Conservation (phyloP, 768 basidiomycete genomes). For the Mycena amicta region DNA sequence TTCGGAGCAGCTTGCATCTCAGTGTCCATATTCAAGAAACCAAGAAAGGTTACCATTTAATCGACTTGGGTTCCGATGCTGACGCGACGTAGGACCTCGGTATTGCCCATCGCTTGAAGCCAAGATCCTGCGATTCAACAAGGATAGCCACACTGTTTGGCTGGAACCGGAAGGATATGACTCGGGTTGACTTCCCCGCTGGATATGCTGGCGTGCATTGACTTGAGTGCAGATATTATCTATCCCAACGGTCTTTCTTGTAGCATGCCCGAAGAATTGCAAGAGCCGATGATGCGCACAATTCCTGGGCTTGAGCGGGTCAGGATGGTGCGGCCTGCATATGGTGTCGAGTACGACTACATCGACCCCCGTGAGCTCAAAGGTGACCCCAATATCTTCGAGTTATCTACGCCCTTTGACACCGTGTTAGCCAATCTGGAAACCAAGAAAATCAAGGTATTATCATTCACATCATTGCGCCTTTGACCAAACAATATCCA, state of each 20-base stretch:
- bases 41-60: conserved; percentile 61
- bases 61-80: not conserved
- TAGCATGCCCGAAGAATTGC: conserved; percentile 84
- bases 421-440: conserved; percentile 74
- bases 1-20: conserved; percentile 72
- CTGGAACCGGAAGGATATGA: conserved; percentile 92
- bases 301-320: conserved; percentile 85
- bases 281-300: conserved; percentile 81
- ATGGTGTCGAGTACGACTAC: conserved; percentile 93
- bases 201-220: conserved; percentile 3
- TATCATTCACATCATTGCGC: not conserved
- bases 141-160: conserved; percentile 76
- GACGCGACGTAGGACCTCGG: conserved; percentile 62
- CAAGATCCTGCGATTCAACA: conserved; percentile 82
- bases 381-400: conserved; percentile 37
- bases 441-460: conserved; percentile 78
- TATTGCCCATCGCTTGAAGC: conserved; percentile 92
- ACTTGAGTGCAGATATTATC: conserved; percentile 60
- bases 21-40: conserved; percentile 89
- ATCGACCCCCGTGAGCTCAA: conserved; percentile 82
- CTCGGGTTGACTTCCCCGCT: conserved; percentile 51
- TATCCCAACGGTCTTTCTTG: conserved; percentile 92
- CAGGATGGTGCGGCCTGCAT: conserved; percentile 81
- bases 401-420: not conserved
- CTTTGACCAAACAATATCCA: conserved; percentile 25